Conservation (phyloP, 2,329 filamentous ascomycete species). For the Aspergillus hiratsukae region DNA sequence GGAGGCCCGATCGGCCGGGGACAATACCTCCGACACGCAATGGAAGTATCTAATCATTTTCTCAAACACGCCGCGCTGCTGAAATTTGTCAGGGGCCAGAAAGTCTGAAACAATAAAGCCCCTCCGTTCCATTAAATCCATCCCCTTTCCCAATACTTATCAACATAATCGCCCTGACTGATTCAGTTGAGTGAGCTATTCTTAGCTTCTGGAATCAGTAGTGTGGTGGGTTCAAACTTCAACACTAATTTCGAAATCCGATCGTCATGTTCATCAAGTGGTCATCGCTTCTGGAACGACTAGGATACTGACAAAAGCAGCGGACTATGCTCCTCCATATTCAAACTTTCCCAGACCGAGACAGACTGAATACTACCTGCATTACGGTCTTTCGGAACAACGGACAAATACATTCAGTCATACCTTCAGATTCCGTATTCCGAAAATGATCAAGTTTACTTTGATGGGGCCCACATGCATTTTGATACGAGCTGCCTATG, state of each 20-base stretch:
- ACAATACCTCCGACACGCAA: background rate
- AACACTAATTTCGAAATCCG: background rate
- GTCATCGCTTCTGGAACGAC: background rate
- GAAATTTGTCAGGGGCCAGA: constrained; percentile 1
- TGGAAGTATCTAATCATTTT: background rate
- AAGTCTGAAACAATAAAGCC: constrained; percentile 1
- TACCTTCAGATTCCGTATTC: no score
- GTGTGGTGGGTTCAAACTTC: background rate
- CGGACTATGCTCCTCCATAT: background rate
- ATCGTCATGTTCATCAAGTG: background rate
- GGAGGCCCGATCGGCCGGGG: background rate
- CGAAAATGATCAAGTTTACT: no score
- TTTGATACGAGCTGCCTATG: background rate
- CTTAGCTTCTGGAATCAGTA: background rate
- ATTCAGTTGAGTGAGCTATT: background rate
- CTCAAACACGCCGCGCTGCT: background rate
- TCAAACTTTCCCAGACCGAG: no score
- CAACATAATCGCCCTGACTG: background rate
- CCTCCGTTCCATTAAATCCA: background rate
- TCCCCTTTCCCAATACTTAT: background rate
- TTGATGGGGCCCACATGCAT: background rate
- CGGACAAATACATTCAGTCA: no score
- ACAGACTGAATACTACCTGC: no score
- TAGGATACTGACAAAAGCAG: background rate
- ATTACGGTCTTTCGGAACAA: no score